A percentile compares a stretch with the other conserved stretches of the same genome.
Conservation (phyloP, 2,329 filamentous ascomycete genomes). For the Zarea fungicola region DNA sequence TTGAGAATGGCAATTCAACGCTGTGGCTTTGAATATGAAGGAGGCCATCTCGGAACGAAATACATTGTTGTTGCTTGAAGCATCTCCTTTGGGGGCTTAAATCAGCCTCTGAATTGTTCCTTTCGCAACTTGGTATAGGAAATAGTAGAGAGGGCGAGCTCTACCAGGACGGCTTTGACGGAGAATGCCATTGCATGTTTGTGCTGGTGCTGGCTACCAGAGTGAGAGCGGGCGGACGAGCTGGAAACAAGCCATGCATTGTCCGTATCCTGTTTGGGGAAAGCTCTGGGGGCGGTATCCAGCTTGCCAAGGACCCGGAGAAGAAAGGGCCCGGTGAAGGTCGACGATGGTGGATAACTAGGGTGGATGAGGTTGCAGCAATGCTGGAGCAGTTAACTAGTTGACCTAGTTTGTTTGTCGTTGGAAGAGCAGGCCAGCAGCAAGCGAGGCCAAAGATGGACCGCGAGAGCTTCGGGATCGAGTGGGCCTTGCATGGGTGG, state of each 20-base stretch:
- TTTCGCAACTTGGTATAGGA: too few species aligned
- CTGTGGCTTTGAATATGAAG: too few species aligned
- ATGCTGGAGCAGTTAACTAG: neutral
- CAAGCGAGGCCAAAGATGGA: neutral
- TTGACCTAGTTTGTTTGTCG: too few species aligned
- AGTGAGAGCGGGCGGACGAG: neutral
- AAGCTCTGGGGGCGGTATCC: neutral
- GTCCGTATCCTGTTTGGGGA: neutral
- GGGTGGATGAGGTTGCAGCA: neutral
- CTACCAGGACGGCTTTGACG: neutral
- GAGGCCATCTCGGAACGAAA: too few species aligned
- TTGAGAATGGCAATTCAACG: too few species aligned
- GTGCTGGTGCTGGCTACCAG: neutral
- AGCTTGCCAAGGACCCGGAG: neutral
- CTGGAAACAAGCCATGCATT: neutral
- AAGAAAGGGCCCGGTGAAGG: neutral
- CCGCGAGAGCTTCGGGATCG: neutral
- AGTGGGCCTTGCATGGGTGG: slow-evolving; percentile 10
- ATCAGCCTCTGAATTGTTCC: too few species aligned
- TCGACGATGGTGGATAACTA: neutral
- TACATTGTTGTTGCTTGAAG: too few species aligned
- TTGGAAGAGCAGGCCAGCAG: neutral
- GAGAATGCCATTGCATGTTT: neutral
- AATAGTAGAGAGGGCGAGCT: too few species aligned
- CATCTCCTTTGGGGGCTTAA: too few species aligned